Base-by-base conservation (phyloP, 371 early-diverging fungal genomes). In the Mortierella sp. region DNA sequence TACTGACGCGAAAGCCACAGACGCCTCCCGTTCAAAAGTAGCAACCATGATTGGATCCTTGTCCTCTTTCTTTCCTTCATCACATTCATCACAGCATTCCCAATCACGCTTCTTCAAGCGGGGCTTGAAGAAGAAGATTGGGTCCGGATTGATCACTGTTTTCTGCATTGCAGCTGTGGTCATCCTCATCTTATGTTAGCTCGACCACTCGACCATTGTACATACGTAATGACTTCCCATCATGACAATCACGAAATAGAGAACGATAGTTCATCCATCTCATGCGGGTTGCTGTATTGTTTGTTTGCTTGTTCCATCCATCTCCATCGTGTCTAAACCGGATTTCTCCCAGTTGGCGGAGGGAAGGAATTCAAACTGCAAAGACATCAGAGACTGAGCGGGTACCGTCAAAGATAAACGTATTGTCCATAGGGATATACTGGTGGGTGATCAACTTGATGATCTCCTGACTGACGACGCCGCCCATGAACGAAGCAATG, bases 361-460 rank as follows among this genome's bases (percentile, higher is more conserved):
- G n/a, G n/a, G n/a, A n/a, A n/a, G n/a, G n/a, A 28, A 5, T 39
- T 57, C 64, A 76, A 40, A 76, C 57, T 6, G 61, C 54, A 64
- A 69, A 76, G 16, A 76, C 77, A 4, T 43, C 65, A 44, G 77
- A 61, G 8, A 69, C 69, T 9, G 77, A 76, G 16, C 65, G 61
- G 3, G 65, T 51, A 40, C 95, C 95, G 65, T 96, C 91, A 69
- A 92, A 92, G 17, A 98, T 79, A 54, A 90, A 86, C 0, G 93
- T 90, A 71, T 95, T 94, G 81, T 92, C 86, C 67, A 94, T 78
- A 2, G 97, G 97, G 44, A 95, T 87, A 76, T 97, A 98, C 78
- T 95, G 95, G 44, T 85, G 83, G 0, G 98, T 98, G 49, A 96
- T 86, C 53, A 98, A 67, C 80, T 98, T 98, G 83, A 97, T 96